Conservation (phyloP, 345 rosid genomes). For the Gossypium australe region DNA sequence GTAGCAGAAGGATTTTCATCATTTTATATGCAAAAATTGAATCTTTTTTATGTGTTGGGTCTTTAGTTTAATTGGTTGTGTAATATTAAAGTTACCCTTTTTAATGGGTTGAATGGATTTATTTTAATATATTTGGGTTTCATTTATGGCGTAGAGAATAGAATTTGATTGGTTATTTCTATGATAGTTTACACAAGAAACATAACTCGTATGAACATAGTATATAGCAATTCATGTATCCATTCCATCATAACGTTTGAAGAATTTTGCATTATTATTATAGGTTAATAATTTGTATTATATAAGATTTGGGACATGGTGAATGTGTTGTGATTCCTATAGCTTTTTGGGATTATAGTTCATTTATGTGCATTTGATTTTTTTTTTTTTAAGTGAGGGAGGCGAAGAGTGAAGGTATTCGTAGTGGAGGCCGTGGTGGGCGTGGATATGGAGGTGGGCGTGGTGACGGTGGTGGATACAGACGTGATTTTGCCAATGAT, state of each 20-base stretch:
- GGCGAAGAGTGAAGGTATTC: conserved; percentile 43
- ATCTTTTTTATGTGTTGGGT: neutral
- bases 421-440: conserved; percentile 44
- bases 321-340: neutral
- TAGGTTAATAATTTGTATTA: neutral
- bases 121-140: neutral
- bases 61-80: conserved; percentile 3
- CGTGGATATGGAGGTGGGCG: conserved; percentile 37
- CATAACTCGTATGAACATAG: no score
- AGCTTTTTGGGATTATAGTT: neutral
- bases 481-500: conserved; percentile 41
- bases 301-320: neutral
- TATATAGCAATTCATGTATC: no score
- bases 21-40: neutral
- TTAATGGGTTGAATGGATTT: neutral
- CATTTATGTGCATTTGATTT: neutral
- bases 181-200: neutral
- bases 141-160: neutral
- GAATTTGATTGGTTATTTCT: neutral
- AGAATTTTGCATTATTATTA: neutral
- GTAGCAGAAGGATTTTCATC: neutral
- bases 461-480: conserved; percentile 41
- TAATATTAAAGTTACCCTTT: neutral
- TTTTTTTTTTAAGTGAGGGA: conserved; percentile 52
- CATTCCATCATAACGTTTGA: neutral